Evolutionary conservation across 73 alveolate species (phyloP).

Genomic region (Paramecium sexaurelia): DNA sequence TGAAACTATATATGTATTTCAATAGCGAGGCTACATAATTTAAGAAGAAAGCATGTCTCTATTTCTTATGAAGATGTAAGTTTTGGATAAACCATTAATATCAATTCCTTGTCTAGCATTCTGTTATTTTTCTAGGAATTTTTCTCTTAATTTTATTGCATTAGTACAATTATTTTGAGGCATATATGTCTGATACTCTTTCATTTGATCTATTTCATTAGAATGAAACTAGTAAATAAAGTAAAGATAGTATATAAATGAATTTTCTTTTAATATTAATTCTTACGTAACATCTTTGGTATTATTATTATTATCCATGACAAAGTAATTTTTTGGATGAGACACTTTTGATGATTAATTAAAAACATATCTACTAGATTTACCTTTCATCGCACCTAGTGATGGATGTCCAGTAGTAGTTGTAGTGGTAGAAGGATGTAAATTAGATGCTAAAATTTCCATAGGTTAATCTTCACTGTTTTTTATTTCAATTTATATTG

Average conservation of each 20-base stretch:
- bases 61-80: background rate
- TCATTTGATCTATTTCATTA: background rate
- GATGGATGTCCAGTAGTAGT: background rate
- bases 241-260: background rate
- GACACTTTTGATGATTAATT: background rate
- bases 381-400: background rate
- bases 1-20: background rate
- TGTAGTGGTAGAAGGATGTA: background rate
- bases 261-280: background rate
- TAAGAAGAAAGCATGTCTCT: background rate
- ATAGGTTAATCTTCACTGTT: background rate
- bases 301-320: background rate
- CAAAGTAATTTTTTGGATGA: background rate
- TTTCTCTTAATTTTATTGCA: background rate
- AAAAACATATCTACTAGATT: background rate
- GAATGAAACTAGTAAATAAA: background rate
- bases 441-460: background rate
- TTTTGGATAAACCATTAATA: background rate
- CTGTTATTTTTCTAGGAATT: background rate
- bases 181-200: background rate
- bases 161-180: conserved; percentile 6
- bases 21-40: background rate
- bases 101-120: background rate
- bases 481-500: background rate
- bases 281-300: background rate